Conservation (phyloP, 805 yeast genomes). For the Lachancea quebecensis region DNA sequence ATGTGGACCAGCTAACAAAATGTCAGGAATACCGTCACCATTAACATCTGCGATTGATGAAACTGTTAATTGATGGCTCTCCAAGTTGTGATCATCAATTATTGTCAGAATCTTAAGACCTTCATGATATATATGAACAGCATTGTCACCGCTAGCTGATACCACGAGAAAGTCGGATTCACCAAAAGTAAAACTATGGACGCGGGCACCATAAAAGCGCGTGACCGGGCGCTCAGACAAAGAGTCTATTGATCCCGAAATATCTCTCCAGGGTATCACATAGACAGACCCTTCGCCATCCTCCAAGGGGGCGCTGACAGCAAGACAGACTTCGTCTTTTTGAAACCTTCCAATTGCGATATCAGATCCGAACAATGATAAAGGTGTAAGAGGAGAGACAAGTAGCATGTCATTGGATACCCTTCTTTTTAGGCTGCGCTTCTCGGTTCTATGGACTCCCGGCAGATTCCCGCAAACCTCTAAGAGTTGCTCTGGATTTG, state of each 20-base stretch:
- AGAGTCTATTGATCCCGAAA: constrained; percentile 8
- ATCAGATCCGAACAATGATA: constrained; percentile 41
- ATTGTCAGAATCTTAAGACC: constrained; percentile 23
- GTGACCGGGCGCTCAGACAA: constrained; percentile 10
- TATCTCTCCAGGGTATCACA: constrained; percentile 35
- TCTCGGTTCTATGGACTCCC: background rate
- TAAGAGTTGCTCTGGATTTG: background rate
- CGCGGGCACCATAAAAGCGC: constrained; percentile 37
- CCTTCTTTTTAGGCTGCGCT: background rate
- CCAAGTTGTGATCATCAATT: constrained; percentile 13
- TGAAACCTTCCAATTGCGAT: constrained; percentile 39
- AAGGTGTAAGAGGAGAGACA: constrained; percentile 21
- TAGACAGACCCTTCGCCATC: constrained; percentile 39
- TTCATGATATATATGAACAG: constrained; percentile 34
- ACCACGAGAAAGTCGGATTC: constrained; percentile 37
- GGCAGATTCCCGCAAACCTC: constrained; percentile 21
- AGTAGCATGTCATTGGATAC: background rate
- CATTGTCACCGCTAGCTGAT: constrained; percentile 47
- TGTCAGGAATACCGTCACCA: constrained; percentile 35
- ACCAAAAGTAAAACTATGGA: constrained; percentile 27
- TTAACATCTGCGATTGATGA: constrained; percentile 33
- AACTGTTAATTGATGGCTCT: constrained; percentile 28
- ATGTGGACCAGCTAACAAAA: constrained; percentile 41
- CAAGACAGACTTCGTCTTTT: constrained; percentile 35
- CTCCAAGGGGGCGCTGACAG: constrained; percentile 47